A percentile compares a stretch with the other conserved stretches of the same genome.
phyloP scores from a whole-genome alignment of 768 basidiomycete genomes.

The Lyophyllum semitale region DNA sequence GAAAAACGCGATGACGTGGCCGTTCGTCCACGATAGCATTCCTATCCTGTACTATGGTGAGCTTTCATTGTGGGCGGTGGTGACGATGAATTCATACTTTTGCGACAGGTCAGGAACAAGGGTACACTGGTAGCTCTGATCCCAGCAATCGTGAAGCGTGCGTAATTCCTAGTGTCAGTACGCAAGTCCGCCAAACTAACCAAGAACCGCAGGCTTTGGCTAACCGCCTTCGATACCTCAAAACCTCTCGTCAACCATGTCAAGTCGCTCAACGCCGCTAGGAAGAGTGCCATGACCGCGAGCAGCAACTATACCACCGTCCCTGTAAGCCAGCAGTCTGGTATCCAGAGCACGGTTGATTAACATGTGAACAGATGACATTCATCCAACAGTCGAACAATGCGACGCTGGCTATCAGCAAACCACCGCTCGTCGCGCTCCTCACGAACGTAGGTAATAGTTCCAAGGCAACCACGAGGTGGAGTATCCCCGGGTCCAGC shows the following conservation, averaged over 20 bases:
- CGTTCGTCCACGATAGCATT: slow-evolving; percentile 68
- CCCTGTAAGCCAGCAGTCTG: slow-evolving; percentile 36
- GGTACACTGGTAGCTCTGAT: slow-evolving; percentile 55
- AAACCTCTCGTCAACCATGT: slow-evolving; percentile 51
- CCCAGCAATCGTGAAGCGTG: slow-evolving; percentile 68
- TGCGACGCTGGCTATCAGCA: slow-evolving; percentile 49
- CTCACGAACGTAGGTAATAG: slow-evolving; percentile 54
- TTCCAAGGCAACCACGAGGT: slow-evolving; percentile 32
- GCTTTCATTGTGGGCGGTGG: background rate
- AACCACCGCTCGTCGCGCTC: slow-evolving; percentile 57
- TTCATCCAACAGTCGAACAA: slow-evolving; percentile 42
- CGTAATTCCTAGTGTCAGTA: slow-evolving; percentile 7
- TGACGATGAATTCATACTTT: background rate
- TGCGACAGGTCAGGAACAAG: slow-evolving; percentile 56
- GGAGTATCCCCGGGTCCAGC: slow-evolving; percentile 39
- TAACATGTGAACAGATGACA: slow-evolving; percentile 35
- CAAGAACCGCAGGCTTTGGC: slow-evolving; percentile 52
- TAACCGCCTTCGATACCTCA: slow-evolving; percentile 50
- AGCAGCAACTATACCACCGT: slow-evolving; percentile 48
- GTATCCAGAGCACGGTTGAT: background rate
- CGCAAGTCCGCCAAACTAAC: background rate
- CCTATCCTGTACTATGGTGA: slow-evolving; percentile 69
- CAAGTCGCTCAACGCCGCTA: slow-evolving; percentile 50
- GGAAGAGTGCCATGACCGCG: slow-evolving; percentile 48
- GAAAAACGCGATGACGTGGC: slow-evolving; percentile 64